A percentile compares a stretch with the other conserved stretches of the same genome.
Evolutionary conservation across 768 basidiomycete species (phyloP).

Genomic region (Peribolospora baueri): DNA sequence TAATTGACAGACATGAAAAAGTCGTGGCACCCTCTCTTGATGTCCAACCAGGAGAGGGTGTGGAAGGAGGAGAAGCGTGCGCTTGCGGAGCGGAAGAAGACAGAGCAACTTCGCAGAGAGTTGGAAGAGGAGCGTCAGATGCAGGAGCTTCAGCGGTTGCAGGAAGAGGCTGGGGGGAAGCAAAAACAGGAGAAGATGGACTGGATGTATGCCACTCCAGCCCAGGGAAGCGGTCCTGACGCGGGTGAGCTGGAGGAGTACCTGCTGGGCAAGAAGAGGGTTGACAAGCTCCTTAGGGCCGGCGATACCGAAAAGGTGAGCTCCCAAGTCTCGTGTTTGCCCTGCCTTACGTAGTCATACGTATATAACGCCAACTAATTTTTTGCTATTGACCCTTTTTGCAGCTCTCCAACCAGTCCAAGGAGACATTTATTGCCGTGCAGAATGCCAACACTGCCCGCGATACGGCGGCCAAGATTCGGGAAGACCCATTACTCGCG

Average conservation of each 20-base stretch:
- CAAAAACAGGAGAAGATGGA: conserved; percentile 88
- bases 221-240: conserved; percentile 63
- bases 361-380: too few relatives aligned
- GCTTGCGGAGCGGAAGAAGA: conserved; percentile 93
- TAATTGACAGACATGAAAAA: conserved; percentile 15
- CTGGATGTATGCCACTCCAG: conserved; percentile 99
- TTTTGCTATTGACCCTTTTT: too few relatives aligned
- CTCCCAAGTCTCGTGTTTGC: conserved; percentile 19
- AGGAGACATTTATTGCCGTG: conserved; percentile 79
- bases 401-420: conserved; percentile 12
- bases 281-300: conserved; percentile 79
- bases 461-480: conserved; percentile 75
- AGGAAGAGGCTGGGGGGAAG: conserved; percentile 71
- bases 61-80: conserved; percentile 97
- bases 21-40: conserved; percentile 86
- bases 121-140: conserved; percentile 92
- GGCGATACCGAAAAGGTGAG: conserved; percentile 63
- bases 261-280: conserved; percentile 84
- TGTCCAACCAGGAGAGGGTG: conserved; percentile 96
- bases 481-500: conserved; percentile 87
- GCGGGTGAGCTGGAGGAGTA: conserved; percentile 88
- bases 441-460: conserved; percentile 79
- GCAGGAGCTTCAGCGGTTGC: conserved; percentile 81
- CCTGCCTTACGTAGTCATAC: too few relatives aligned
- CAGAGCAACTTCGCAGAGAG: conserved; percentile 89